Evolutionary conservation across 2,329 filamentous ascomycete genomes (phyloP), one percentile per base, ranked within the genome.

Genomic region (Pseudogymnoascus sp.): DNA sequence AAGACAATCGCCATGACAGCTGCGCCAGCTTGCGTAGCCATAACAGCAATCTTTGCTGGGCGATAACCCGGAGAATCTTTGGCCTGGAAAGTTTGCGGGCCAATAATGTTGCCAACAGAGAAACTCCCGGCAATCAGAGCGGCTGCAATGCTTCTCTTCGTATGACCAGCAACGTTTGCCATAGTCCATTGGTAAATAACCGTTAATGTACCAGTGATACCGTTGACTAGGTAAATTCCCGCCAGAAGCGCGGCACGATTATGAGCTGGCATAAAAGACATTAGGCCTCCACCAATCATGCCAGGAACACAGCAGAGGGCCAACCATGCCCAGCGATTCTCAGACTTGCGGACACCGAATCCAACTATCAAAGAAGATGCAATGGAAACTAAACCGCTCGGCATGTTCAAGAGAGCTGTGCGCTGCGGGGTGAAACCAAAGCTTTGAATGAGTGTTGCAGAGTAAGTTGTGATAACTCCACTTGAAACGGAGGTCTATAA

Each of bases 11-110:
- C 79, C 31, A 75, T 72, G 0, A 71, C n/a, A 67, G 65, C 66
- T 52, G 63, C 71, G 63, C 25, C 68, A 61, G 64, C 66, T 63
- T 67, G 66, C 1, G 79, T 81, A 13, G 74, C 78, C 72, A 83
- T 76, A 61, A 83, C 76, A 25, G 79, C 76, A 18, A 82, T 74
- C 69, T 82, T 82, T 27, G 80, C 81, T 0, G 79, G 79, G 9
- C 75, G 75, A 65, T 79, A 83, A 1, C 77, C 73, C 1, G 80
- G 80, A 0, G 77, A 79, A 63, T 83, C 79, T 36, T 72, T 72
- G 3, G 75, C 76, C 65, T 79, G 78, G 70, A 85, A 87, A 72
- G 86, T 86, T 71, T 86, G 86, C 0, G 84, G 84, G 0, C 83
- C 81, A 3, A 78, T 79, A 40, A 87, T 84, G 67, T 86, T 86